Evolutionary conservation across 31 red algal species (phyloP).

Genomic region (Endocladia muricata): DNA sequence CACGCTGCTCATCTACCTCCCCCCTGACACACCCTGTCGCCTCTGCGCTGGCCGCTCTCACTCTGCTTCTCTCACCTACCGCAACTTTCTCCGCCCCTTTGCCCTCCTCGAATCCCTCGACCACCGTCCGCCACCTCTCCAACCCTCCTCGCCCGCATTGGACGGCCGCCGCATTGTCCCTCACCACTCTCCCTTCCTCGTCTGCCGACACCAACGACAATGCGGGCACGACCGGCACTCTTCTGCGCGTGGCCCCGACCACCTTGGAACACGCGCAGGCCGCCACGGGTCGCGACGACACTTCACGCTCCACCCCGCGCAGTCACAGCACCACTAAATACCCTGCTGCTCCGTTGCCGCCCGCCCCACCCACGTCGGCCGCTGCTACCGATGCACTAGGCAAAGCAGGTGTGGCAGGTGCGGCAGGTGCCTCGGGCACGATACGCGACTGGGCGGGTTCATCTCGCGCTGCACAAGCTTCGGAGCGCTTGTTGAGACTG

Average conservation of each 20-base stretch:
- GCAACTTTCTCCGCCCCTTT: conserved; percentile 4
- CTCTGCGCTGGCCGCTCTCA: neutral
- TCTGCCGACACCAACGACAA: neutral
- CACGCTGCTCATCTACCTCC: neutral
- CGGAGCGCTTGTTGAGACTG: neutral
- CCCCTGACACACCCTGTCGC: neutral
- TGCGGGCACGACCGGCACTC: neutral
- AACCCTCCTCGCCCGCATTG: neutral
- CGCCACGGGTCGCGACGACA: too few species aligned
- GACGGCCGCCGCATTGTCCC: neutral
- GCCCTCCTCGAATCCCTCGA: too few species aligned
- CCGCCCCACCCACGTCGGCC: too few species aligned
- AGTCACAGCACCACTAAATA: too few species aligned
- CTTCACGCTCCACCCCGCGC: too few species aligned
- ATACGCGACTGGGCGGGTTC: too few species aligned
- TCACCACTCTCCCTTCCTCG: neutral
- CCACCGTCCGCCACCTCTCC: too few species aligned
- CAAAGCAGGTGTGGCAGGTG: too few species aligned
- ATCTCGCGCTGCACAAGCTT: neutral
- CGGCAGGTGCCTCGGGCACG: too few species aligned
- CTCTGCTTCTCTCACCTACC: neutral
- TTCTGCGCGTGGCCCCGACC: neutral
- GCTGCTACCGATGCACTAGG: too few species aligned
- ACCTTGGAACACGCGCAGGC: too few species aligned
- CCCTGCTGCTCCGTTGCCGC: too few species aligned